Evolutionary conservation across 2,329 filamentous ascomycete genomes (phyloP).

Genomic region (Elsinoe batatas): DNA sequence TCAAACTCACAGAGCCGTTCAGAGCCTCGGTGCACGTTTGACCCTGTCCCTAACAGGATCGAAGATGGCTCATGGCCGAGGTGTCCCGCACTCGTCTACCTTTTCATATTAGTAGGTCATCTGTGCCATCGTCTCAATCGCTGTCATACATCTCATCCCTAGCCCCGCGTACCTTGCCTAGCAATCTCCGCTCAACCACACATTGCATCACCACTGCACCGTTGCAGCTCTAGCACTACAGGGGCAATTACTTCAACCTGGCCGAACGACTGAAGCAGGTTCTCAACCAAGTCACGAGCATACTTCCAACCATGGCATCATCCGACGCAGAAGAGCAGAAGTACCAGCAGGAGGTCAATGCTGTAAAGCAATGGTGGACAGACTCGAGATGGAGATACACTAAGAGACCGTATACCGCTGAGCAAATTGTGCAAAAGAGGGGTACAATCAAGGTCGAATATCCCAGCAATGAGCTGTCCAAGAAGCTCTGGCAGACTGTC

Average conservation of each 20-base stretch:
- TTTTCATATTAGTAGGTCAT: slow-evolving; percentile 11
- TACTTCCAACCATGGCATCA: slow-evolving; percentile 13
- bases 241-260: slow-evolving; percentile 18
- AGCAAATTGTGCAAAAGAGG: slow-evolving; percentile 93
- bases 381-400: slow-evolving; percentile 89
- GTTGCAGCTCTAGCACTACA: not conserved
- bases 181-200: not conserved
- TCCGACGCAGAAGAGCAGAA: slow-evolving; percentile 59
- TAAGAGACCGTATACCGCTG: slow-evolving; percentile 84
- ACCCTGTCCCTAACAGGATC: slow-evolving; percentile 7
- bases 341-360: slow-evolving; percentile 73
- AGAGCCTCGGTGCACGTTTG: slow-evolving; percentile 13
- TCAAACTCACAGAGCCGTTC: slow-evolving; percentile 4
- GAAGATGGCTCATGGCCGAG: slow-evolving; percentile 13
- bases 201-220: not conserved
- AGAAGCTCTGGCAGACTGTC: slow-evolving; percentile 90
- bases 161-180: slow-evolving; percentile 7
- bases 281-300: slow-evolving; percentile 15
- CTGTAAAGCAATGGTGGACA: slow-evolving; percentile 89
- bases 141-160: slow-evolving; percentile 4
- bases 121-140: slow-evolving; percentile 4
- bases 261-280: slow-evolving; percentile 28
- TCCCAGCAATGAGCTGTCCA: slow-evolving; percentile 75
- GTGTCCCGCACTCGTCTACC: slow-evolving; percentile 10
- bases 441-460: slow-evolving; percentile 87